Base-by-base conservation (phyloP, 2,329 filamentous ascomycete genomes). In the Aciculosporium take region DNA sequence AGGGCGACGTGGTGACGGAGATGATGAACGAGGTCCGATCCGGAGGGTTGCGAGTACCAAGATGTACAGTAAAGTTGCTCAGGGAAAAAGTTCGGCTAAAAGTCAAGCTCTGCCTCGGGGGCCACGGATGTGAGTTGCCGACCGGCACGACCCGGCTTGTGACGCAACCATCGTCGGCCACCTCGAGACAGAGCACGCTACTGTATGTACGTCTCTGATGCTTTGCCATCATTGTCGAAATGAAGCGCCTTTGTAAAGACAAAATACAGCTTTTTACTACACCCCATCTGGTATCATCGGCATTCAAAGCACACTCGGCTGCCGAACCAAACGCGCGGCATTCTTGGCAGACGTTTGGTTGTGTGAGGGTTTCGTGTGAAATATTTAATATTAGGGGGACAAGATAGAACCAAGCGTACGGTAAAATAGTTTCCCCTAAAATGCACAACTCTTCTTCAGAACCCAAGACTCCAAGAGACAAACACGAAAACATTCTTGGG, bases 1-100 rank as follows among this genome's bases (percentile, higher is more conserved):
- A 52, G 45, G 10, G 56, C 53, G 53, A 49, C 49, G 51, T 55
- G 49, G 50, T 46, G 48, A 52, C 59, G 53, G 52, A 55, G 50
- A 53, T 49, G 53, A 53, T 45, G 35, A 24, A 37, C 36, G 31
- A 40, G 42, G 39, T 41, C 27, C 39, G 39, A 44, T 39, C 34
- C 23, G 28, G 45, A 44, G 48, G 48, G 51, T 56, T 56, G 55
- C 47, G 42, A 52, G 51, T 56, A 56, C 54, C 47, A 41, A 52
- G 49, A 45, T 52, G 47, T 51, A 51, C 49, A 50, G 58, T 61
- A 64, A 63, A 65, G 63, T 59, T 56, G 59, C 61, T 60, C 60
- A 60, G 56, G 62, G 59, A 59, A 59, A 66, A 66, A 65, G 58
- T 57, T 63, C 64, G 63, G 64, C 52, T 65, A 65, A n/a, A 64